These are phyloP conservation scores for Austroboletus festivus DNA, from an alignment of 768 basidiomycete genomes.

Conservation along the genomic window DNA sequence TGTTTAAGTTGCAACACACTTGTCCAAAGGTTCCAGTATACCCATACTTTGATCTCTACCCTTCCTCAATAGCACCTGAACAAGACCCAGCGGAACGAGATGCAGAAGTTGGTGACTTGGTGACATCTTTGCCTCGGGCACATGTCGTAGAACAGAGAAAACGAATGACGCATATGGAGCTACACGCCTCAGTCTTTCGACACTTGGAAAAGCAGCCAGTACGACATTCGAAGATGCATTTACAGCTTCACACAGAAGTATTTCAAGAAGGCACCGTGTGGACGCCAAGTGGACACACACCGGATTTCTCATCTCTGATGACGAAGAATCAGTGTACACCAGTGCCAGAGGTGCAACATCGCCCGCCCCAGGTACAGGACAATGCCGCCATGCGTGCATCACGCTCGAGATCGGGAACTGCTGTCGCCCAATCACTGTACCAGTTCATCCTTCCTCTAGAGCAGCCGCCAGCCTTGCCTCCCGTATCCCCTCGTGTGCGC, in stretches of 20 bases:
- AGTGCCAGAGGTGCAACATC: background rate
- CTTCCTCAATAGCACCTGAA: background rate
- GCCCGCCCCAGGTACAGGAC: background rate
- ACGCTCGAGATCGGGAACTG: constrained; percentile 19
- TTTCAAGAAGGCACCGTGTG: constrained; percentile 28
- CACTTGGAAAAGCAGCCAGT: constrained; percentile 8
- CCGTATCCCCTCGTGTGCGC: constrained; percentile 19
- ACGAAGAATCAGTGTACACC: background rate
- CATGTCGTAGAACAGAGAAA: background rate
- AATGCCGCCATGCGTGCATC: background rate
- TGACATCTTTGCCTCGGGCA: background rate
- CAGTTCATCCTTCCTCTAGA: constrained; percentile 3
- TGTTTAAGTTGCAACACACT: background rate
- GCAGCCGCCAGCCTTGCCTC: constrained; percentile 5
- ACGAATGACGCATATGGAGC: constrained; percentile 24
- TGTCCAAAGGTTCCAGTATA: constrained; percentile 14
- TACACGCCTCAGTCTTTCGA: constrained; percentile 12
- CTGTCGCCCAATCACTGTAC: constrained; percentile 5
- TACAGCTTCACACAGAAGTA: constrained; percentile 33
- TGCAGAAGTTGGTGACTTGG: background rate
- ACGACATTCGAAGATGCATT: constrained; percentile 31
- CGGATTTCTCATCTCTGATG: constrained; percentile 12
- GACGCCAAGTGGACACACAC: constrained; percentile 28
- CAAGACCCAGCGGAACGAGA: background rate
- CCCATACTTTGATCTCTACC: constrained; percentile 26